Conservation (phyloP, 192 early-diverging fungal species). For the Backusella sp. region DNA sequence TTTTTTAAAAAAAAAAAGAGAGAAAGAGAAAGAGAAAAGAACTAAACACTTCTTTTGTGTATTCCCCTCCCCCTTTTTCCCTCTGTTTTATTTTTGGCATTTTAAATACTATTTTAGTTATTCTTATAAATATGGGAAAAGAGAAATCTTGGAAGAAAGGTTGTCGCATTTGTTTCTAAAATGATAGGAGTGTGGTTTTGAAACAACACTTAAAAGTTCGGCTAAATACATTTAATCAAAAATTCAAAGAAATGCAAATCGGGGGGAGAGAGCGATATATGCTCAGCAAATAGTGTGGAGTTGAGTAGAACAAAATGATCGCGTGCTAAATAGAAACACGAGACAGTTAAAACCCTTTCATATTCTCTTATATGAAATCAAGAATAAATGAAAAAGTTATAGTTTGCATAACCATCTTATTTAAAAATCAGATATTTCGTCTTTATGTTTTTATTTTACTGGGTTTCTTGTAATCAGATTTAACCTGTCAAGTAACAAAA, state of each 20-base stretch:
- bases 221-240: slow-evolving; percentile 10
- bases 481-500: slow-evolving; percentile 3
- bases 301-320: not conserved
- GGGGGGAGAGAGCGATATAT: not conserved
- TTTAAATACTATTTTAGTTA: not conserved
- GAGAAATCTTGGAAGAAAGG: not conserved
- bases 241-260: not conserved
- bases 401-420: not conserved
- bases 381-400: not conserved
- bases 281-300: slow-evolving; percentile 6
- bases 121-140: not conserved
- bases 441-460: not conserved
- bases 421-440: not conserved
- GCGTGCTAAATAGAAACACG: slow-evolving; percentile 1
- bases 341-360: not conserved
- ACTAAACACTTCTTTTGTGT: not conserved
- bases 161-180: not conserved
- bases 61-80: not conserved
- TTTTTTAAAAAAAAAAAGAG: not conserved
- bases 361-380: not conserved
- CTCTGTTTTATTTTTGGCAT: not conserved
- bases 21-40: not conserved
- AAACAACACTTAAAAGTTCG: not conserved
- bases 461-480: not conserved
- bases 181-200: not conserved